These are phyloP conservation scores for Tremella yokohamensis DNA, from an alignment of 768 basidiomycete species.

Conservation along the genomic window DNA sequence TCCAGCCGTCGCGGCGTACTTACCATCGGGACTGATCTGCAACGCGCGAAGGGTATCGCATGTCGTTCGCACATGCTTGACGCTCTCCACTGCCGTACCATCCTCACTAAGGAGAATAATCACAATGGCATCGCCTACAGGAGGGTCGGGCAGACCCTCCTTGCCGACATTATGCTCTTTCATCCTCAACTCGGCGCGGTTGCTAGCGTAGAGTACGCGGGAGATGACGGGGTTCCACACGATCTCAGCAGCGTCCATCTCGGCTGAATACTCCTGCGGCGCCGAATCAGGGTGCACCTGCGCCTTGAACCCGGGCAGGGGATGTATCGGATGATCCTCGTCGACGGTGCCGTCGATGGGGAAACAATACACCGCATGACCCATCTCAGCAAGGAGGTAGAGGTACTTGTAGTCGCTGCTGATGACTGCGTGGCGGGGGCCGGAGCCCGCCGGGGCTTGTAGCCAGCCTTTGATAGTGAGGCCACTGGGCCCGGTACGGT, in stretches of 20 bases:
- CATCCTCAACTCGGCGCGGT: slow-evolving; percentile 42
- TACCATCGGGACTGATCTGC: slow-evolving; percentile 44
- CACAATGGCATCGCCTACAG: slow-evolving; percentile 42
- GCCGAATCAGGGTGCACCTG: slow-evolving; percentile 36
- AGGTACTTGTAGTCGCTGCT: slow-evolving; percentile 41
- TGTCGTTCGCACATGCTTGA: slow-evolving; percentile 39
- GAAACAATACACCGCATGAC: slow-evolving; percentile 37
- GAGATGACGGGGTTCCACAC: slow-evolving; percentile 30
- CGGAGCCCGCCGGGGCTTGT: slow-evolving; percentile 50
- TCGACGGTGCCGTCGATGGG: slow-evolving; percentile 17
- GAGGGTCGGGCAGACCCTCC: slow-evolving; percentile 9
- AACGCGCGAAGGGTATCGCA: slow-evolving; percentile 44
- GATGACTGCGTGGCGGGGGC: slow-evolving; percentile 37
- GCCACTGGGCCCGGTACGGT: slow-evolving; percentile 51
- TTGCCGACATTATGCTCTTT: slow-evolving; percentile 28
- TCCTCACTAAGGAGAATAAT: slow-evolving; percentile 36
- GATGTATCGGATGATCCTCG: slow-evolving; percentile 22
- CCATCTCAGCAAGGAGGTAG: slow-evolving; percentile 47
- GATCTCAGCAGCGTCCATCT: slow-evolving; percentile 45
- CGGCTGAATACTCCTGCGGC: slow-evolving; percentile 11
- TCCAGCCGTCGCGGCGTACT: slow-evolving; percentile 44
- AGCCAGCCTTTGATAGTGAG: slow-evolving; percentile 60
- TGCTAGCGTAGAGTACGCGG: slow-evolving; percentile 44
- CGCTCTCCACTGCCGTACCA: slow-evolving; percentile 32
- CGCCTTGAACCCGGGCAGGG: slow-evolving; percentile 34